A percentile compares a stretch with the other conserved stretches of the same genome.
Conservation (phyloP, 139 green algal genomes). For the Chlamydomonas incerta region DNA sequence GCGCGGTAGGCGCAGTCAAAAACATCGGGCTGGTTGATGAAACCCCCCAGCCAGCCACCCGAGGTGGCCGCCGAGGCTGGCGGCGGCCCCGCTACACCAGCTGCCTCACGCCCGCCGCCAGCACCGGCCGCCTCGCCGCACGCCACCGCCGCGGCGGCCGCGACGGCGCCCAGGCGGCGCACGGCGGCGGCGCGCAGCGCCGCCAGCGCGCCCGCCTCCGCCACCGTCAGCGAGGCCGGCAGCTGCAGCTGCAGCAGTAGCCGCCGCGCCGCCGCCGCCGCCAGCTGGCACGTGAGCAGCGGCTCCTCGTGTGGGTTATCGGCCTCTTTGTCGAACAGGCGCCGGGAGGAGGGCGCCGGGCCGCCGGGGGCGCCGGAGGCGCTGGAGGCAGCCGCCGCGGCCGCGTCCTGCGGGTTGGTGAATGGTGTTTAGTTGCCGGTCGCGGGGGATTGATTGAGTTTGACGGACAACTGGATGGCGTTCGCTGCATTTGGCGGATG, state of each 20-base stretch:
- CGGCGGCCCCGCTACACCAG: background rate
- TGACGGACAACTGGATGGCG: no score
- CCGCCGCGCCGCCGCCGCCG: slow-evolving; percentile 38
- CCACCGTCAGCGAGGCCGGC: no score
- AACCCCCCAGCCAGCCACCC: slow-evolving; percentile 25
- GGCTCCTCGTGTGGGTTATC: slow-evolving; percentile 91
- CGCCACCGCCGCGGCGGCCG: background rate
- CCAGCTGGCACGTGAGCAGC: slow-evolving; percentile 78
- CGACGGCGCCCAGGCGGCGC: no score
- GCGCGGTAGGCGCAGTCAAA: slow-evolving; percentile 2
- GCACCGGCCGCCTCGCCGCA: background rate
- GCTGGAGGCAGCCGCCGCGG: background rate
- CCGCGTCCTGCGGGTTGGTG: no score
- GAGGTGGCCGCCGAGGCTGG: background rate
- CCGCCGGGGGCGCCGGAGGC: background rate
- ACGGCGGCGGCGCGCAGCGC: no score
- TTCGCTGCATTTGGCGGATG: no score
- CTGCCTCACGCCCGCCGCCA: background rate
- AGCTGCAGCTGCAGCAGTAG: background rate
- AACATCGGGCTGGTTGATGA: slow-evolving; percentile 26
- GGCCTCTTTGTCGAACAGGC: slow-evolving; percentile 87
- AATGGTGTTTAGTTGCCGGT: no score
- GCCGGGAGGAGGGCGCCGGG: slow-evolving; percentile 5
- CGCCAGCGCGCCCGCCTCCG: background rate
- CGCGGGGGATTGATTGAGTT: no score